These are phyloP conservation scores for Neofusicoccum laricinum DNA, from an alignment of 2,329 filamentous ascomycete genomes.

Conservation along the genomic window DNA sequence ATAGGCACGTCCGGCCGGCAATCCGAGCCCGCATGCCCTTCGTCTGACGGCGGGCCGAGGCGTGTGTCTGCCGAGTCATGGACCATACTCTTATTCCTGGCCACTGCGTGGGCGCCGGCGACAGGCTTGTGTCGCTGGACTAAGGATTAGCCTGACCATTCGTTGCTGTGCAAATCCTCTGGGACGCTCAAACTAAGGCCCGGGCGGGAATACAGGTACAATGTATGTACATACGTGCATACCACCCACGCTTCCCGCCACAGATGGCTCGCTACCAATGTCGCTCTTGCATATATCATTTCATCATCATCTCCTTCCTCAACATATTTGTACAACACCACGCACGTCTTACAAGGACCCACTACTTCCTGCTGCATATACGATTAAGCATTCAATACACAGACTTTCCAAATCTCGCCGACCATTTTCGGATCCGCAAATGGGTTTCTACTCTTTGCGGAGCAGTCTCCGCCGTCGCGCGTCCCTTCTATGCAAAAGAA, in stretches of 20 bases:
- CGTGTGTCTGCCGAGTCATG: conserved; percentile 13
- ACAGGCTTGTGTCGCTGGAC: neutral
- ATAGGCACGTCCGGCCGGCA: neutral
- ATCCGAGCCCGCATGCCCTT: conserved; percentile 1
- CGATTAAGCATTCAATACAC: too few relatives aligned
- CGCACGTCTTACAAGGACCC: neutral
- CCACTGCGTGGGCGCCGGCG: neutral
- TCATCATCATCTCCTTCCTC: neutral
- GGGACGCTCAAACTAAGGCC: neutral
- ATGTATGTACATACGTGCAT: neutral
- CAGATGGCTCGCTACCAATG: neutral
- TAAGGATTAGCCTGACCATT: neutral
- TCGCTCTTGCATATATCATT: neutral
- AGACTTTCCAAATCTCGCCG: too few relatives aligned
- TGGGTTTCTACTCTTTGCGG: too few relatives aligned
- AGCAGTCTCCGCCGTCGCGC: too few relatives aligned
- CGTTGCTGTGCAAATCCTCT: neutral
- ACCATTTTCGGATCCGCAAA: too few relatives aligned
- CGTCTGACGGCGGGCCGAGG: conserved; percentile 6
- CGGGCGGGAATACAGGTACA: neutral
- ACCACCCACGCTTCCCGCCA: neutral
- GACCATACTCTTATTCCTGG: neutral
- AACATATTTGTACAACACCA: neutral
- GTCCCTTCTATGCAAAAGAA: neutral
- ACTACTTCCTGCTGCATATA: neutral